Evolutionary conservation across 1,139 yeast species (phyloP).

Genomic region (Pneumocystis carinii): DNA sequence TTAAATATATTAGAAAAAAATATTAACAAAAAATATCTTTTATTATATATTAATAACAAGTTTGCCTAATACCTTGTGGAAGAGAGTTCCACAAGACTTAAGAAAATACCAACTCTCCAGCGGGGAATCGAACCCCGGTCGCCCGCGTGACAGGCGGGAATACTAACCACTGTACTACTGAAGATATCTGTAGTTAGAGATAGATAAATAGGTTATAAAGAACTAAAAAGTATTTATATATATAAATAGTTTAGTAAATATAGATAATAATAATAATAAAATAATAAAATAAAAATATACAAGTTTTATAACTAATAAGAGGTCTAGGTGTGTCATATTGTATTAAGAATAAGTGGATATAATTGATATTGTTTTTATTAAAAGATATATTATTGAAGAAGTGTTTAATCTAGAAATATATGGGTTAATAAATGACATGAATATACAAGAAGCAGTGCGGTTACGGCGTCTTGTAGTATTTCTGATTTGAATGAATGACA

Average conservation of each 20-base stretch:
- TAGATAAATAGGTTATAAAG: background rate
- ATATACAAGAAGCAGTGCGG: background rate
- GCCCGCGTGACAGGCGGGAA: slow-evolving; percentile 12
- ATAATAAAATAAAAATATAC: no score
- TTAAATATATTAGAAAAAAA: background rate
- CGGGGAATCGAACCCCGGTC: slow-evolving; percentile 12
- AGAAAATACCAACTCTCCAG: no score
- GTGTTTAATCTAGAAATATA: background rate
- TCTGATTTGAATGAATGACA: background rate
- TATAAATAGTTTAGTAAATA: no score
- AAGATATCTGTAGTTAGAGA: background rate
- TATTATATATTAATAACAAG: background rate
- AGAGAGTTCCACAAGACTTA: no score
- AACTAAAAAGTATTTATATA: no score
- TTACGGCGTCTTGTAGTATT: background rate
- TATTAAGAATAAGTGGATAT: no score
- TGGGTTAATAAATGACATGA: background rate
- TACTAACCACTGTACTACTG: slow-evolving; percentile 9
- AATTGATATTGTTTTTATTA: background rate
- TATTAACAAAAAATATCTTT: background rate
- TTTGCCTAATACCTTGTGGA: no score
- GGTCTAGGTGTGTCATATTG: no score
- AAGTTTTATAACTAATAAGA: no score
- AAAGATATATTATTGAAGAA: background rate
- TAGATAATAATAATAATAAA: no score